These are phyloP conservation scores for Erysimum cheiri DNA, from an alignment of 441 rosid species.

Conservation along the genomic window DNA sequence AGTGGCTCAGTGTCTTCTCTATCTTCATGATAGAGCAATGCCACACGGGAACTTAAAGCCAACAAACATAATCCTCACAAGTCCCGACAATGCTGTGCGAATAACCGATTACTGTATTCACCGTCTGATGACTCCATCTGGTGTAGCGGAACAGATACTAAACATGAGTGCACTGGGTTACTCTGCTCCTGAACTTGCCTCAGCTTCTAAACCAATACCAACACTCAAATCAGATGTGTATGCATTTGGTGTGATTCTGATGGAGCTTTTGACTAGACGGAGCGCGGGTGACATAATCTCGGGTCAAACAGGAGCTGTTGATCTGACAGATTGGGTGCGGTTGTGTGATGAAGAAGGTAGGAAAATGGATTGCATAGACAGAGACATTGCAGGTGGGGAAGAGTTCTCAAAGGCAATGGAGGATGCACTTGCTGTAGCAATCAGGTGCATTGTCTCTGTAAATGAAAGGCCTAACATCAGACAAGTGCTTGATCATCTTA, in stretches of 20 bases:
- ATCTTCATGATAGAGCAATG: constrained; percentile 82
- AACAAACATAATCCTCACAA: constrained; percentile 73
- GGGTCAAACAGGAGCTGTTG: constrained; percentile 93
- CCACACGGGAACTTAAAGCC: constrained; percentile 95
- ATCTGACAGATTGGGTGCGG: constrained; percentile 88
- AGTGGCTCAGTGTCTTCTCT: constrained; percentile 72
- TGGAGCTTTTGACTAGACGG: constrained; percentile 88
- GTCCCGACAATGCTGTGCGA: constrained; percentile 54
- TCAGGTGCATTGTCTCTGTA: constrained; percentile 83
- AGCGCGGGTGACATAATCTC: constrained; percentile 96
- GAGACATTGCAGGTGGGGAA: constrained; percentile 87
- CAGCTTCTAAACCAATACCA: constrained; percentile 66
- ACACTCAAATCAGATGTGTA: constrained; percentile 86
- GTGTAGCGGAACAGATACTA: constrained; percentile 83
- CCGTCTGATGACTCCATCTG: constrained; percentile 84
- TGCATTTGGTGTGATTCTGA: constrained; percentile 86
- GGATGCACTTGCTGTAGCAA: constrained; percentile 80
- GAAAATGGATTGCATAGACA: constrained; percentile 89
- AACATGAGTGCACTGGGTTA: constrained; percentile 95
- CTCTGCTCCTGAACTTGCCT: constrained; percentile 81
- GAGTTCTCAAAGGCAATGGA: constrained; percentile 86
- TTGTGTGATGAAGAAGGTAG: constrained; percentile 89
- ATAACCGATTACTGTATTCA: constrained; percentile 84
- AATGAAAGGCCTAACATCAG: constrained; percentile 93
- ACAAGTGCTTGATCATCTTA: constrained; percentile 75